Base-by-base conservation (phyloP, 805 yeast genomes). In the Yamadazyma phyllophila region DNA sequence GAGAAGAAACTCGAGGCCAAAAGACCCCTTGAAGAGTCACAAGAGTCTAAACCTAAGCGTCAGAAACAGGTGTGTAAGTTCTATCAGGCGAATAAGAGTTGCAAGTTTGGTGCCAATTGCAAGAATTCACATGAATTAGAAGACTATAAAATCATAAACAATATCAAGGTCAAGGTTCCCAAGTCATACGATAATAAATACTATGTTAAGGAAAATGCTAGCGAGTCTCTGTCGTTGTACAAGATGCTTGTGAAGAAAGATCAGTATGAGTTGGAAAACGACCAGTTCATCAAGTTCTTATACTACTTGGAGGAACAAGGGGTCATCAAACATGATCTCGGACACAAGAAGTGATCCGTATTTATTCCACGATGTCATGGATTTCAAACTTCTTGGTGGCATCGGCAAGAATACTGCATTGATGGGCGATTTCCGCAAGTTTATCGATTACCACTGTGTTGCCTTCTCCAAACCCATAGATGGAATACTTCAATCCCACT, bases 381-480 rank as follows among this genome's bases (percentile, higher is more conserved):
- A 77, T 67, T 43, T 77, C 74, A 74, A 86, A 78, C 47, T 79
- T 74, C 51, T 75, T 74, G 20, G 87, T 73, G 61, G 96, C 89
- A 41, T 86, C 95, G 36, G 79, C 73, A 68, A 90, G 70, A 24
- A 89, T 83, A 39, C 71, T 66, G 32, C 94, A 92, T 66, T 89
- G 97, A 54, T 83, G 77, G 1, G 88, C 92, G 44, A 89, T 77
- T 48, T 87, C 91, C 2, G 77, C 83, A 61, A 89, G 71, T 53
- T 82, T 82, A 33, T 77, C 67, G 50, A 89, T 76, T 9, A 89
- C 92, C 39, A 78, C 76, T 48, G 73, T 77, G 63, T 89, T 89
- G 2, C 96, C 97, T 52, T 78, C 74, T 4, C 78, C 80, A 63
- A 89, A 89, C 6, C 96, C 96, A 60, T 89, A 90, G 39, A 88